Percentiles rank a stretch among this genome's conserved stretches.
These are phyloP conservation scores for Conticribra weissflogii DNA, from an alignment of 108 stramenopile genomes.

Conservation along the genomic window DNA sequence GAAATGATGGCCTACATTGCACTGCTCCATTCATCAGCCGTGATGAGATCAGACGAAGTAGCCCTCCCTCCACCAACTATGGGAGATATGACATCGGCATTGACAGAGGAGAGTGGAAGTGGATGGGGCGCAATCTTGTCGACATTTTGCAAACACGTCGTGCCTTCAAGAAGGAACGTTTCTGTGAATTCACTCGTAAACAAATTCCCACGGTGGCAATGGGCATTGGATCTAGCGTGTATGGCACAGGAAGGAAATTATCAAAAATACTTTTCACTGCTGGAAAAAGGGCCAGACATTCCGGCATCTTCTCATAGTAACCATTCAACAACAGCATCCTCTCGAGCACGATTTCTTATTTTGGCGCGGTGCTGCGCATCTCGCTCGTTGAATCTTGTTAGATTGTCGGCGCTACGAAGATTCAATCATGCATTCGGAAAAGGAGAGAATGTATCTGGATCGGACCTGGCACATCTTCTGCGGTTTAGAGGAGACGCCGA, in stretches of 20 bases:
- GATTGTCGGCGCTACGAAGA: slow-evolving; percentile 29
- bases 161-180: not conserved
- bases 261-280: slow-evolving; percentile 38
- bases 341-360: slow-evolving; percentile 39
- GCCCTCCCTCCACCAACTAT: slow-evolving; percentile 31
- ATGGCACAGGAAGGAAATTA: slow-evolving; percentile 46
- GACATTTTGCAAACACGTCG: slow-evolving; percentile 35
- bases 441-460: slow-evolving; percentile 36
- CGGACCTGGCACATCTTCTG: slow-evolving; percentile 35
- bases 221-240: slow-evolving; percentile 48
- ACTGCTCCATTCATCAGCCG: slow-evolving; percentile 43
- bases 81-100: slow-evolving; percentile 20
- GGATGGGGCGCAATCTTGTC: slow-evolving; percentile 52
- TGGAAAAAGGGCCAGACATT: slow-evolving; percentile 32
- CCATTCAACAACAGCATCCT: slow-evolving; percentile 6
- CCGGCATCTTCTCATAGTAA: slow-evolving; percentile 7
- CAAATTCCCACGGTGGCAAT: slow-evolving; percentile 51
- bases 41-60: slow-evolving; percentile 28
- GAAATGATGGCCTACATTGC: slow-evolving; percentile 52
- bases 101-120: slow-evolving; percentile 49
- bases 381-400: slow-evolving; percentile 40
- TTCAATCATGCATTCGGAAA: slow-evolving; percentile 53
- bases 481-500: slow-evolving; percentile 11
- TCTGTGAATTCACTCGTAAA: not conserved
- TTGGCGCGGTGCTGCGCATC: slow-evolving; percentile 49